Percentiles rank a stretch among this genome's conserved stretches.
Evolutionary conservation across 768 basidiomycete species (phyloP).

Genomic region (Trametes coccinea): DNA sequence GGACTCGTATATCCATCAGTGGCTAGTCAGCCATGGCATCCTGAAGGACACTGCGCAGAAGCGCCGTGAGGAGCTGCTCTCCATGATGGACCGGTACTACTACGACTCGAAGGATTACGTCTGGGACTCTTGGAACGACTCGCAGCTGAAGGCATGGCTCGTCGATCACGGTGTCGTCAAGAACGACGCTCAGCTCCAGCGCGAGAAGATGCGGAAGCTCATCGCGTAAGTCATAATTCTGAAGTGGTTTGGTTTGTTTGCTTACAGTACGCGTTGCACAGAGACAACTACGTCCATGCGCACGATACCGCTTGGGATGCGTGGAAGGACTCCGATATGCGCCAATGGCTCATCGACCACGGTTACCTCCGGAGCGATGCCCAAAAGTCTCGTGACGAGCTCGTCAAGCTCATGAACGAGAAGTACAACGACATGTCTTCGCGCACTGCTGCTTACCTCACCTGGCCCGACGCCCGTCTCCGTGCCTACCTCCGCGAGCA

Average conservation of each 20-base stretch:
- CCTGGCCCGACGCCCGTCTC: constrained; percentile 92
- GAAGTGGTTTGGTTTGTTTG: neutral
- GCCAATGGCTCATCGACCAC: constrained; percentile 71
- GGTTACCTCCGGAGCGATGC: constrained; percentile 62
- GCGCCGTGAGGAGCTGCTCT: constrained; percentile 56
- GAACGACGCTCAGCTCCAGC: constrained; percentile 60
- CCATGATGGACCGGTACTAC: constrained; percentile 78
- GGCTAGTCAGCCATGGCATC: constrained; percentile 81
- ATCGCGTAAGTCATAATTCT: constrained; percentile 49
- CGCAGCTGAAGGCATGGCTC: constrained; percentile 76
- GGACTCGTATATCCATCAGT: constrained; percentile 78
- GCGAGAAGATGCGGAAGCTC: constrained; percentile 78
- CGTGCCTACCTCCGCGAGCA: constrained; percentile 84
- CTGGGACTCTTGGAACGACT: constrained; percentile 71
- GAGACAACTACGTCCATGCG: constrained; percentile 68
- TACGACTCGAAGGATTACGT: constrained; percentile 42
- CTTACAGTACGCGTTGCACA: constrained; percentile 25
- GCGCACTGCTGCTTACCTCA: constrained; percentile 64
- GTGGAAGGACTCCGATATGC: constrained; percentile 77
- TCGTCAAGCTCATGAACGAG: constrained; percentile 67
- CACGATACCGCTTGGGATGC: constrained; percentile 60
- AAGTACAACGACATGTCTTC: constrained; percentile 47
- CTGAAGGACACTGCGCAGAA: constrained; percentile 64
- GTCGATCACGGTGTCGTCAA: constrained; percentile 73
- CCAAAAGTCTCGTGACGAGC: constrained; percentile 68